These are phyloP conservation scores for Phellinidium pouzarii DNA, from an alignment of 1,284 basidiomycete genomes.

Conservation along the genomic window DNA sequence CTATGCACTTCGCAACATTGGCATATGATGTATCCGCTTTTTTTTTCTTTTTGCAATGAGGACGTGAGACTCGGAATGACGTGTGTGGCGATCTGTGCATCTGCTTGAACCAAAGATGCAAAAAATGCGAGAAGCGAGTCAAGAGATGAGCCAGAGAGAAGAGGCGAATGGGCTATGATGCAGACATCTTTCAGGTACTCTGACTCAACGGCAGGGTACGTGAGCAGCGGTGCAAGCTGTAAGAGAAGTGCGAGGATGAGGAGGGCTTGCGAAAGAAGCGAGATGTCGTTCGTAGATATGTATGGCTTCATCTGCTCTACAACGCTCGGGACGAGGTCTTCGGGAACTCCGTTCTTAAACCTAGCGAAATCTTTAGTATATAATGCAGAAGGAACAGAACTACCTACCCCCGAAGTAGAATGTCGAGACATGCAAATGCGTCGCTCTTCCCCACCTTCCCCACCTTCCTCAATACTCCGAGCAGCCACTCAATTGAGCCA, in stretches of 20 bases:
- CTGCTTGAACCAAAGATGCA: slow-evolving; percentile 71
- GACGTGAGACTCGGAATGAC: slow-evolving; percentile 66
- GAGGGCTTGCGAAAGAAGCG: slow-evolving; percentile 72
- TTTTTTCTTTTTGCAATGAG: slow-evolving; percentile 50
- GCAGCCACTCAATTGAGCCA: slow-evolving; percentile 71
- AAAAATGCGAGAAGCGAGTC: slow-evolving; percentile 83
- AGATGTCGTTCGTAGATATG: slow-evolving; percentile 66
- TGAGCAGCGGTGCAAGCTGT: slow-evolving; percentile 53
- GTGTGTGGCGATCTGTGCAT: slow-evolving; percentile 73
- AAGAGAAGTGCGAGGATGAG: slow-evolving; percentile 67
- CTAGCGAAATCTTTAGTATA: slow-evolving; percentile 32
- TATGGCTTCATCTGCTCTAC: slow-evolving; percentile 72
- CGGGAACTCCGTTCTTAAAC: slow-evolving; percentile 58
- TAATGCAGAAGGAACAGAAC: slow-evolving; percentile 3
- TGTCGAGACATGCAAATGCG: slow-evolving; percentile 74
- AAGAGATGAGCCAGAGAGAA: slow-evolving; percentile 66
- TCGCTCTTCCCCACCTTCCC: slow-evolving; percentile 76
- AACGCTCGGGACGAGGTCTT: slow-evolving; percentile 53
- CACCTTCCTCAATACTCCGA: slow-evolving; percentile 73
- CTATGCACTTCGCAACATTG: slow-evolving; percentile 81
- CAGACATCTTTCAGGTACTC: slow-evolving; percentile 67
- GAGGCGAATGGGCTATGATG: slow-evolving; percentile 67
- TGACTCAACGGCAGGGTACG: slow-evolving; percentile 67
- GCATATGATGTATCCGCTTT: slow-evolving; percentile 46
- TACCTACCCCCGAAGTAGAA: slow-evolving; percentile 59